Base-by-base conservation (phyloP, 495 filamentous ascomycete genomes). In the Penicillium canescens region DNA sequence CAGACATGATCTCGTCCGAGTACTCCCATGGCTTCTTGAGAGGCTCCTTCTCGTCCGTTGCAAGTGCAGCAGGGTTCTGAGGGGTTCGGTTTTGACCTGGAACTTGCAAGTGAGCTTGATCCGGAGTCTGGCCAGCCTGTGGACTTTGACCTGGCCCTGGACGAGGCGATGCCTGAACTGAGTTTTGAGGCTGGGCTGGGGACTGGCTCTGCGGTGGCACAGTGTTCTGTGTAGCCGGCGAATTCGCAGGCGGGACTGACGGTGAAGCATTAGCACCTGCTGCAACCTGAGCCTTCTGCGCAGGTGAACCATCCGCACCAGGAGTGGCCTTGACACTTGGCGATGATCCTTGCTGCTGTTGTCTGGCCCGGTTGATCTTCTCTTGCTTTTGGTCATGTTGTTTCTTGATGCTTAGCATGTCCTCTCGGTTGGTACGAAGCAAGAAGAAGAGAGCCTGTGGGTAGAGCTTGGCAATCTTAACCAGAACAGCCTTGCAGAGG, bases 391-490 rank as follows among this genome's bases (percentile, higher is more conserved):
- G 76, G 53, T 93, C 91, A 64, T 92, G 86, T 42, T 78, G 82
- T 68, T 93, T 97, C 80, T 94, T 95, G 72, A 96, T 96, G 36
- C 82, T 77, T 21, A 89, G 73, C 86, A 96, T 91, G 66, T 99
- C 95, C 71, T 99, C 95, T n/a, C 91, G 78, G 56, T 87, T 96
- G 1, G 92, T 98, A 55, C 95, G 79, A 20, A 99, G 83, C 59
- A 93, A 82, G 78, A 96, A 98, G 75, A 96, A 98, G 13, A 99
- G 78, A 8, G 94, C 86, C 62, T 99, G 95, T 2, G 95, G 95
- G 68, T 91, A 97, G 2, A 84, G 78, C 75, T 96, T 98, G 33
- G 95, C 95, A 61, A 99, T 92, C 75, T 96, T 97, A 20, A 88
- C 79, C 18, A 99, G 77, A 33, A 99, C 86, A 41, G 74, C 79